Conservation (phyloP, 768 basidiomycete species). For the Pisolithus orientalis region DNA sequence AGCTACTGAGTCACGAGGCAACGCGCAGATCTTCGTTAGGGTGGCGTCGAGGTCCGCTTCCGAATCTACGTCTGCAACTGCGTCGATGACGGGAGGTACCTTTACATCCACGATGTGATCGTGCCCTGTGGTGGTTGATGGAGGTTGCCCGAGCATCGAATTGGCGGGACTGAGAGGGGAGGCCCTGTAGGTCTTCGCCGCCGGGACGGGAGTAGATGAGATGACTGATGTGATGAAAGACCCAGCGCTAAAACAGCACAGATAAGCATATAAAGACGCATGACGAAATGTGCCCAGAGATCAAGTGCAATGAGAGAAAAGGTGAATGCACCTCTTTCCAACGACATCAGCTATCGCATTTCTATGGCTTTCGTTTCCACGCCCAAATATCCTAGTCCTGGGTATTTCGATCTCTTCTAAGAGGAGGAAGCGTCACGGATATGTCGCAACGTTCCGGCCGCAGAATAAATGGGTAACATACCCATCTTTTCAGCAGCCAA, state of each 20-base stretch:
- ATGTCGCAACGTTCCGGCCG: not conserved
- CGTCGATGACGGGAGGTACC: not conserved
- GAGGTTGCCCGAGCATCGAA: constrained; percentile 20
- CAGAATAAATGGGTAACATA: constrained; percentile 15
- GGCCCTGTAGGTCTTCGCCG: not conserved
- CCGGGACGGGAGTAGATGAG: constrained; percentile 24
- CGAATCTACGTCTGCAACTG: not conserved
- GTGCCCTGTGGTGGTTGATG: constrained; percentile 6
- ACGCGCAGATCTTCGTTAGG: too few species aligned
- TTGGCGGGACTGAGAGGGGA: constrained; percentile 10
- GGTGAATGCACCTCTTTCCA: not conserved
- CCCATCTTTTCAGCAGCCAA: constrained; percentile 45
- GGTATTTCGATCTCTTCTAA: constrained; percentile 52
- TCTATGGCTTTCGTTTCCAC: constrained; percentile 13
- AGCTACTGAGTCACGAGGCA: too few species aligned
- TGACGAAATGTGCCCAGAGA: constrained; percentile 9
- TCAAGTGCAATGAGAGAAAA: constrained; percentile 10
- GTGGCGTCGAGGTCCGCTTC: not conserved
- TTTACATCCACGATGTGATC: not conserved
- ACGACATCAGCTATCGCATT: not conserved
- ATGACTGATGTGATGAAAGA: constrained; percentile 30
- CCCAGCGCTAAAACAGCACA: constrained; percentile 20
- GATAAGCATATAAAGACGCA: constrained; percentile 20
- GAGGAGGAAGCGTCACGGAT: not conserved
- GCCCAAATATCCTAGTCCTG: constrained; percentile 41